Evolutionary conservation across 371 early-diverging fungal species (phyloP), one percentile per base, ranked within the genome.

Genomic region (Mucor sp.): DNA sequence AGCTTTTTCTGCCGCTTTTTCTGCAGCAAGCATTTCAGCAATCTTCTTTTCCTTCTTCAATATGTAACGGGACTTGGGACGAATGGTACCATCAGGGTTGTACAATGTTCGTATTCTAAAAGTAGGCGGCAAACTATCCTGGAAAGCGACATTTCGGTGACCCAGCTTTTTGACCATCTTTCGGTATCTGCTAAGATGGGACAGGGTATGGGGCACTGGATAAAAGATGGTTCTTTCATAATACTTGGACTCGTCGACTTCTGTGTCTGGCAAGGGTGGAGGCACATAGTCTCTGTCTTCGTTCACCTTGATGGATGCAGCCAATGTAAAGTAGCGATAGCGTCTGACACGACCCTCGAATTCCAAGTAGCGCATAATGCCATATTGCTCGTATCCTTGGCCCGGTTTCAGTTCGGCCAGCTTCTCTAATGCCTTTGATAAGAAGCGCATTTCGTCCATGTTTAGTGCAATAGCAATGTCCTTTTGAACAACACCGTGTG

Each of bases 241-340:
- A 3, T 60, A 37, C 1, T 55, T 61, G 0, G 50, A 58, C 59
- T 58, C 59, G 48, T 62, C 58, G 0, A 32, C 5, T 27, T 55
- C 58, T 8, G 33, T 4, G 17, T 50, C 66, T 12, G 68, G 62
- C 19, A 65, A 35, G 8, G 59, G 61, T 8, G 65, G 58, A 0
- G 50, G n/a, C 4, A 66, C 66, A 32, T 66, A 30, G 2, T 70
- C 69, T 6, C 56, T 59, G 11, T 61, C 37, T 33, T 78, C 69
- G 2, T 62, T 56, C 1, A 33, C 25, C 15, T 68, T 71, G 33
- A 57, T 47, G 32, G 75, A 78, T 1, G 58, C 57, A 12, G 60
- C 37, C 32, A 62, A 60, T 2, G 77, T 70, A 57, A 66, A 82
- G 41, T 82, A 82, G 11, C 82, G 72, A 62, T 76, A 82, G 7